Evolutionary conservation across 768 basidiomycete species (phyloP).

Genomic region (Leccinum obscurum): DNA sequence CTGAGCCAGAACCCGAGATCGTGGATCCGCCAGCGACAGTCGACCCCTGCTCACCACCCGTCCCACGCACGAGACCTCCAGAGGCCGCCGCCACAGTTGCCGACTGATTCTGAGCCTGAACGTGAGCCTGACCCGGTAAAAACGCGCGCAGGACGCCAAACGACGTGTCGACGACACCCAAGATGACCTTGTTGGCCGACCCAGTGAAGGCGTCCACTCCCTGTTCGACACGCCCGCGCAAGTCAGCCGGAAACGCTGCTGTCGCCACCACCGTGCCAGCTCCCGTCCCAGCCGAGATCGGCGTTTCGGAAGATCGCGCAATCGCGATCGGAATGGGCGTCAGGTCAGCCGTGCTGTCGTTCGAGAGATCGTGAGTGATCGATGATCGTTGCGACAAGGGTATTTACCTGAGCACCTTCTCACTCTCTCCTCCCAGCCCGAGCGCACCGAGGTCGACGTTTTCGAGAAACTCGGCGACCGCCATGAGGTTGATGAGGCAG

Average conservation of each 20-base stretch:
- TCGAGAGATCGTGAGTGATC: neutral
- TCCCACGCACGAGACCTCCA: no score
- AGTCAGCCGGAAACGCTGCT: slow-evolving; percentile 39
- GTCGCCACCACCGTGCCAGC: slow-evolving; percentile 29
- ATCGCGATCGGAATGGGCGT: slow-evolving; percentile 75
- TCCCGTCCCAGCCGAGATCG: slow-evolving; percentile 19
- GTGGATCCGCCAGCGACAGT: no score
- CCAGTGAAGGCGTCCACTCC: slow-evolving; percentile 77
- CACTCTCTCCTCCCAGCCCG: slow-evolving; percentile 61
- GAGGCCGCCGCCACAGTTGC: no score
- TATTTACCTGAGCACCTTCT: slow-evolving; percentile 56
- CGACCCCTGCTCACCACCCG: no score
- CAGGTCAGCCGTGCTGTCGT: slow-evolving; percentile 67
- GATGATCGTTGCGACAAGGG: neutral
- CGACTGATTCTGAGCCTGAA: neutral
- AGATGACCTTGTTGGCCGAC: slow-evolving; percentile 77
- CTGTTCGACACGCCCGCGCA: slow-evolving; percentile 79
- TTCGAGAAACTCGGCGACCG: slow-evolving; percentile 94
- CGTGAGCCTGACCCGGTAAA: slow-evolving; percentile 45
- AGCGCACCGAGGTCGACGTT: slow-evolving; percentile 84
- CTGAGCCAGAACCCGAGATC: no score
- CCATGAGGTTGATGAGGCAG: slow-evolving; percentile 92
- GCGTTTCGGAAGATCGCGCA: slow-evolving; percentile 43
- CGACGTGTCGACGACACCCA: slow-evolving; percentile 86
- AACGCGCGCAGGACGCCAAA: slow-evolving; percentile 85